These are phyloP conservation scores for Fusarium phyllophilum DNA, from an alignment of 2,329 filamentous ascomycete species.

Conservation along the genomic window DNA sequence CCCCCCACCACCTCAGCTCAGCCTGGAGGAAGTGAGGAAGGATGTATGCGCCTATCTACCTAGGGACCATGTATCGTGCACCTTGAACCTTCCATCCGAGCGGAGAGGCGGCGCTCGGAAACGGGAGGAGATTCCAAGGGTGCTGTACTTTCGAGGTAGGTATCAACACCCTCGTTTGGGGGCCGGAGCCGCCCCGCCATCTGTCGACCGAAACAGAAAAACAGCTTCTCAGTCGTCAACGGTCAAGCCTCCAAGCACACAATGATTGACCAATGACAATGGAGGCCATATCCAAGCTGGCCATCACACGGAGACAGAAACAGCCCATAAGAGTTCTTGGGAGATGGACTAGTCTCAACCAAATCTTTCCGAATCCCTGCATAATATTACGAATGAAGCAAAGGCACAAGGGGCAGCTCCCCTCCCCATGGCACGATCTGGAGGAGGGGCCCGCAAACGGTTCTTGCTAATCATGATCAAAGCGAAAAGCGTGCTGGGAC, in stretches of 20 bases:
- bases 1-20: constrained; percentile 23
- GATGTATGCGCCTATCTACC: not conserved
- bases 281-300: not conserved
- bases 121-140: not conserved
- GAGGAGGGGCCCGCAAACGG: constrained; percentile 19
- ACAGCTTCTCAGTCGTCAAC: constrained; percentile 25
- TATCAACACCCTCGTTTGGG: not conserved
- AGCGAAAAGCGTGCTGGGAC: not conserved
- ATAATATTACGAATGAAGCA: constrained; percentile 10
- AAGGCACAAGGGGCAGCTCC: constrained; percentile 2
- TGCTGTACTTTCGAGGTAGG: constrained; percentile 1
- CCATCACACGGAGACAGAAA: constrained; percentile 15
- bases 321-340: constrained; percentile 23
- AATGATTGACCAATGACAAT: constrained; percentile 19
- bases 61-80: not conserved
- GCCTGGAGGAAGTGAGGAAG: not conserved
- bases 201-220: constrained; percentile 26
- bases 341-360: constrained; percentile 13
- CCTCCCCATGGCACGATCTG: constrained; percentile 32
- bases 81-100: not conserved
- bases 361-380: constrained; percentile 19
- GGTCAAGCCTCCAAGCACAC: constrained; percentile 17
- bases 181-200: constrained; percentile 37
- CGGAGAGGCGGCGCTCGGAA: not conserved
- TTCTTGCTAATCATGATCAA: constrained; percentile 15